Base-by-base conservation (phyloP, 2,329 filamentous ascomycete species). In the Moelleriella libera region DNA sequence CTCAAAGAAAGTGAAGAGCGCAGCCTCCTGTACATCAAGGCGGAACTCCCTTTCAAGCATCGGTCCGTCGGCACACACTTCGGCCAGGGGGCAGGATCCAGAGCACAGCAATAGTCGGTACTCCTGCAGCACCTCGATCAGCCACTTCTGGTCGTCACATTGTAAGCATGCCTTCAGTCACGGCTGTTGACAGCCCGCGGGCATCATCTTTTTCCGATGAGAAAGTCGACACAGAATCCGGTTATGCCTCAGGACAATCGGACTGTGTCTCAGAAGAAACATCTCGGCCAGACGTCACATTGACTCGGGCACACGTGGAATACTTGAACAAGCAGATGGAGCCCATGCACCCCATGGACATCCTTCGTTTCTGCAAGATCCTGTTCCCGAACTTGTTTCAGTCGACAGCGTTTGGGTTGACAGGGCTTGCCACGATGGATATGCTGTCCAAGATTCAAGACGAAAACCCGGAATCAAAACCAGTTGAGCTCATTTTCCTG, bases 251-350 rank as follows among this genome's bases (percentile, higher is more conserved):
- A n/a, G 64, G 59, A 43, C 59, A 64, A 47, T 68, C 65, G 44
- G 64, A 66, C 53, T 65, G 65, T 53, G 61, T 61, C n/a, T 58
- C 64, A 29, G 58, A 60, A 41, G 58, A 57, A 42, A 57, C 60
- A 34, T 61, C 53, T 54, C 73, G 90, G 21, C 85, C 89, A 11
- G 78, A 86, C 51, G 75, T 97, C 58, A 80, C 83, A 65, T 88
- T 98, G 71, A 90, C 87, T 54, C 84, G 84, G 63, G 78, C 83
- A 53, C 90, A 98, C 65, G 74, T 97, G 56, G 83, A 86, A 58
- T 90, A 90, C 66, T 76, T 98, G 63, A 98, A 98, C 74, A 69
- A 80, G 53, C 88, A 94, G 66, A 72, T 98, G 57, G 85, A 92
- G 65, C 78, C 82, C 60, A 85, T 97, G 65, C 80, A 89, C 61